Base-by-base conservation (phyloP, 768 basidiomycete species). In the Daedaleopsis nitida region DNA sequence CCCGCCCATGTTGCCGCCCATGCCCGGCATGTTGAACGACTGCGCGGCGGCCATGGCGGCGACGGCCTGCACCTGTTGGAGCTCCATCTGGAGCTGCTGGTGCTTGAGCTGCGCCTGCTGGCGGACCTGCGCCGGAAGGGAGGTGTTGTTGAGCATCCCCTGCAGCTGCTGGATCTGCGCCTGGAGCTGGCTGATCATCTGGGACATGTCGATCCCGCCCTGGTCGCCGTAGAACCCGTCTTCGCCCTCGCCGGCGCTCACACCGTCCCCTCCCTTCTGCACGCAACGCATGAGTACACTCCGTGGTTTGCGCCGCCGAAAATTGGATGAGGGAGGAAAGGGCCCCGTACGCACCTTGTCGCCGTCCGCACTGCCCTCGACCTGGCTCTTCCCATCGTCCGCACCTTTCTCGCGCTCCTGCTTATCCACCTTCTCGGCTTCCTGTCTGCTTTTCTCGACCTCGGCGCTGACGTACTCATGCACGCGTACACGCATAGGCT, bases 41-140 rank as follows among this genome's bases (percentile, higher is more conserved):
- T 71, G 68, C 13, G 69, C 65, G 21, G 73, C 87, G 16, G 89
- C 77, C 19, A 86, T 85, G 27, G 83, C 83, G 13, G 83, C 82
- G 57, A 93, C 81, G 21, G 87, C 81, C 68, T 92, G 91, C 27
- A 91, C 89, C 68, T 92, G 90, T 70, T 86, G 82, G 8, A 94
- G 82, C 65, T 92, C 87, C 68, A 90, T 83, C 67, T 91, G 88
- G 48, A 91, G 78, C 68, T 92, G 87, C 57, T 91, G 88, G 68
- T 91, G 83, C 72, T 95, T 90, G 80, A 90, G 85, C 75, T 93
- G 87, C 17, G 92, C 89, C 63, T 88, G 86, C 69, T 88, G 88
- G 37, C 92, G 87, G 47, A 90, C 88, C 53, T 85, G 84, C 23
- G 76, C 74, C 1, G 91, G 90, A 8, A 95, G 77, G 10, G 85